Evolutionary conservation across 106 monocot genomes (phyloP).

Genomic region (Ottelia alismoides): DNA sequence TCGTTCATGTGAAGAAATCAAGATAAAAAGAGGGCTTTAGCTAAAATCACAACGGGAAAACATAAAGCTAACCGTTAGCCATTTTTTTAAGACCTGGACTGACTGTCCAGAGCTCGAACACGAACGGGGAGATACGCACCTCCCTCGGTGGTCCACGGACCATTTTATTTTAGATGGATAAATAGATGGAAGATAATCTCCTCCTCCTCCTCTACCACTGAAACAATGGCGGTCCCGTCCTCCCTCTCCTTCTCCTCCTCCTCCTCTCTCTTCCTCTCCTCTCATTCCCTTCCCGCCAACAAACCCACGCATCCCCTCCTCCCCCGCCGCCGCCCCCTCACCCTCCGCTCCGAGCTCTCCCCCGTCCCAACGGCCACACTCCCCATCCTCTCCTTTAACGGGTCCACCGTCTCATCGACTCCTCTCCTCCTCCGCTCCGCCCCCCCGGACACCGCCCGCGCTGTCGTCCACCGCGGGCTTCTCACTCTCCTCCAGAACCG

Average conservation of each 20-base stretch:
- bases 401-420: constrained; percentile 30
- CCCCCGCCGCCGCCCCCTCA: constrained; percentile 23
- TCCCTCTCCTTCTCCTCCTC: neutral
- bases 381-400: constrained; percentile 60
- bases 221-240: neutral
- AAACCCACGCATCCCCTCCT: constrained; percentile 22
- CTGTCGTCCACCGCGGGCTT: constrained; percentile 89
- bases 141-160: too few species aligned
- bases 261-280: constrained; percentile 1
- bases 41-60: too few species aligned
- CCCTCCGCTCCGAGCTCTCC: constrained; percentile 10
- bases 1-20: too few species aligned
- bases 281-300: too few species aligned
- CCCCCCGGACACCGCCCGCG: constrained; percentile 70
- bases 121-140: too few species aligned
- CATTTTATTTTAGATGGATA: too few species aligned
- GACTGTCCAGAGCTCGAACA: too few species aligned
- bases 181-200: too few species aligned
- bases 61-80: too few species aligned
- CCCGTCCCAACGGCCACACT: constrained; percentile 17
- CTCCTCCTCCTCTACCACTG: constrained; percentile 19
- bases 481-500: constrained; percentile 71
- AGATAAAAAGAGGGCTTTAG: too few species aligned
- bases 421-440: constrained; percentile 54
- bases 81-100: too few species aligned